These are phyloP conservation scores for Suillus luteus DNA, from an alignment of 768 basidiomycete species.

Conservation along the genomic window DNA sequence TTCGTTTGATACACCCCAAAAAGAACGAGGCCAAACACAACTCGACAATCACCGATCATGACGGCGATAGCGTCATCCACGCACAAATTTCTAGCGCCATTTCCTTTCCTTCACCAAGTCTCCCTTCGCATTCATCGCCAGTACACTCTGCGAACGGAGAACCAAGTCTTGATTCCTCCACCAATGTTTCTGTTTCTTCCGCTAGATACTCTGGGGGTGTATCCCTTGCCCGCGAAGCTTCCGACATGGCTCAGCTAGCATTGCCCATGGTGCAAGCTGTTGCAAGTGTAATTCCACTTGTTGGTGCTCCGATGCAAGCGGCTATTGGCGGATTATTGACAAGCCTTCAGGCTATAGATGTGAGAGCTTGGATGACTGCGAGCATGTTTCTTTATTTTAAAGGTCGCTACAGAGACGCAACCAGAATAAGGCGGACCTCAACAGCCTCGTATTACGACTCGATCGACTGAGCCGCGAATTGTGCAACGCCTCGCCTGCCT, in stretches of 20 bases:
- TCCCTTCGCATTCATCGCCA: not conserved
- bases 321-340: not conserved
- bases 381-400: not conserved
- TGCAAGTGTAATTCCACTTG: not conserved
- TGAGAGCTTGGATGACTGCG: not conserved
- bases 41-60: not conserved
- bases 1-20: not conserved
- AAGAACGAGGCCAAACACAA: not conserved
- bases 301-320: not conserved
- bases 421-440: not conserved
- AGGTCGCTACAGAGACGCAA: not conserved
- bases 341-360: not conserved
- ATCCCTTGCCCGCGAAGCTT: not conserved
- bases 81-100: too few species aligned
- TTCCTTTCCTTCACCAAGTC: not conserved
- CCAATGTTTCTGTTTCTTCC: too few species aligned
- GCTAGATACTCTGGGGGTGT: too few species aligned
- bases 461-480: not conserved
- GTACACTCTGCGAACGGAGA: not conserved
- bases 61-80: not conserved
- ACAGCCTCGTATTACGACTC: not conserved
- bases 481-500: not conserved
- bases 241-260: not conserved
- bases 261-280: not conserved
- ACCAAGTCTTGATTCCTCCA: not conserved